Conservation (phyloP, 768 basidiomycete genomes). For the Lactifluus hygrophoroides region DNA sequence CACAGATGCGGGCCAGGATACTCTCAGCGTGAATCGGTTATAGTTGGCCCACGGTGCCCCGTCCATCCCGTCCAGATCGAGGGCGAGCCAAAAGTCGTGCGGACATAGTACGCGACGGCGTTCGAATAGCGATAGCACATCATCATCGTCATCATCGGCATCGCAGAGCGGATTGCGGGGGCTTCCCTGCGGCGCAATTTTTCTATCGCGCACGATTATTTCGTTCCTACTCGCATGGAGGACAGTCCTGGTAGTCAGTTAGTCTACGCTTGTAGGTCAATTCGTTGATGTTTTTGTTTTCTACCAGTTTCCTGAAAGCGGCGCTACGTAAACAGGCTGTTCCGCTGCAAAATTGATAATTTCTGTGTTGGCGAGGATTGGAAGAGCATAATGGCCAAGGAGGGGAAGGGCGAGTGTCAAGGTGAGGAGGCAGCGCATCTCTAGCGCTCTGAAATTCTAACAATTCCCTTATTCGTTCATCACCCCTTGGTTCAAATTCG, state of each 20-base stretch:
- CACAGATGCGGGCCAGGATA: conserved; percentile 32
- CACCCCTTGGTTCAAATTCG: background rate
- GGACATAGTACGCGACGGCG: background rate
- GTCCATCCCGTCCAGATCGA: conserved; percentile 25
- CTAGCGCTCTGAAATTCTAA: background rate
- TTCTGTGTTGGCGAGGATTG: conserved; percentile 48
- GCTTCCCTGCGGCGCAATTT: conserved; percentile 25
- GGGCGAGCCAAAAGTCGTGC: conserved; percentile 27
- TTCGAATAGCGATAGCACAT: conserved; percentile 1
- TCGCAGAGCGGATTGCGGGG: conserved; percentile 33
- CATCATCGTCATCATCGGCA: conserved; percentile 18
- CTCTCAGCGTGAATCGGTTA: conserved; percentile 27
- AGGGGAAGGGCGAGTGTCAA: background rate
- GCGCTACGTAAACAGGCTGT: conserved; percentile 23
- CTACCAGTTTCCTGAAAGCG: conserved; percentile 22
- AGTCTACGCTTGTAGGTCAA: background rate
- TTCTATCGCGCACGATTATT: conserved; percentile 35
- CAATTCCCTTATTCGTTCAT: background rate
- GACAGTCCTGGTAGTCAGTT: background rate
- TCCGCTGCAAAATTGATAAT: conserved; percentile 47
- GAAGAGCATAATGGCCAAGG: background rate
- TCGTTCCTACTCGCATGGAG: conserved; percentile 30
- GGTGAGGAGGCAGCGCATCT: background rate
- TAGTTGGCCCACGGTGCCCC: conserved; percentile 22
- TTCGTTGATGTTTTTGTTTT: background rate